Evolutionary conservation across 768 basidiomycete species (phyloP), one percentile per base, ranked within the genome.

Genomic region (Pluteus cervinus): DNA sequence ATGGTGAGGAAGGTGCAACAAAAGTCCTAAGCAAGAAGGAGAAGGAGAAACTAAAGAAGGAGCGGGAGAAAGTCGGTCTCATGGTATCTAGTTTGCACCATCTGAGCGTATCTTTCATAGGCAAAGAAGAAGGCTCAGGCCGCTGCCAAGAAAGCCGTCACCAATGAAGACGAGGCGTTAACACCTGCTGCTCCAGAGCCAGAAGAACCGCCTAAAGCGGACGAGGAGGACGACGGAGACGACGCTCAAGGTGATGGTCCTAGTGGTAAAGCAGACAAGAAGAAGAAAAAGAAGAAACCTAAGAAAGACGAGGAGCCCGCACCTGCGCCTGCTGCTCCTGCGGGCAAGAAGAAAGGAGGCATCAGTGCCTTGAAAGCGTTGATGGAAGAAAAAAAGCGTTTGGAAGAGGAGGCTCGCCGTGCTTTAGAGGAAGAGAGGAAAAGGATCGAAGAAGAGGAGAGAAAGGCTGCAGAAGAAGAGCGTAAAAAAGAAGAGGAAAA

Each of bases 41-140:
- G 70, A 97, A 97, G 65, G 93, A 97, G 58, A 82, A 82, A 56
- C 67, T 94, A 43, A 97, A 98, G 76, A 98, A 97, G 65, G 93
- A 97, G 62, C 78, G 80, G 36, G 92, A 96, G 67, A 96, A 96
- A 83, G 91, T 83, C 24, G 33, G 52, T 29, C 39, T 26, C 26
- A 24, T 25, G n/a, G n/a, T 37, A 7, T 4, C 20, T 43, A 28
- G 37, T 39, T 26, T 31, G 39, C 33, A n/a, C n/a, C 35, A 21
- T 43, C 35, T n/a, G 17, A 24, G 28, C 34, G 37, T 37, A 24
- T 7, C 33, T 37, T 30, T 33, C 14, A 43, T 22, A 93, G 89
- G 89, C 87, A 1, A 92, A 89, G 70, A 93, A 93, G 71, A 96
- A 94, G 58, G 89, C 86, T 5, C 88, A 93, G 60, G 84, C 84